Conservation (phyloP, 2,329 filamentous ascomycete species). For the Sporothrix humicola region DNA sequence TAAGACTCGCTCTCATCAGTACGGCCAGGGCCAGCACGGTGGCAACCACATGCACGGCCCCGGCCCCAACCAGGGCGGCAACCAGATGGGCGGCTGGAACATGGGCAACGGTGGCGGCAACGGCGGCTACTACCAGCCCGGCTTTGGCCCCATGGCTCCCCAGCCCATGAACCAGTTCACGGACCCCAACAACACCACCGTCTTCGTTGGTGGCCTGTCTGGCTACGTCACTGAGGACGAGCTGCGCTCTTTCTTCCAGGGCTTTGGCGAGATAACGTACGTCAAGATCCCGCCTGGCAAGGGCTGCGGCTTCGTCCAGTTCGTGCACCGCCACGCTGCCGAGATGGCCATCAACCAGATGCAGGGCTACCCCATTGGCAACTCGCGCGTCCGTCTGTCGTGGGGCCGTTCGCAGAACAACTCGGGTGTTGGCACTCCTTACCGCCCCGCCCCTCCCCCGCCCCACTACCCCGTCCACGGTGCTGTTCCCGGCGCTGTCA, state of each 20-base stretch:
- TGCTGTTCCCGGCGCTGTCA: constrained; percentile 46
- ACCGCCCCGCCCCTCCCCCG: constrained; percentile 82
- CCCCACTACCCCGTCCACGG: constrained; percentile 56
- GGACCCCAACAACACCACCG: constrained; percentile 98
- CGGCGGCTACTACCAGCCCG: constrained; percentile 48
- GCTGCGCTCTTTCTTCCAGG: constrained; percentile 99
- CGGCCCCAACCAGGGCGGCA: constrained; percentile 52
- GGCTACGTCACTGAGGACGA: constrained; percentile 99
- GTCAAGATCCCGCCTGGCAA: constrained; percentile 99
- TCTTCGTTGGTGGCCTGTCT: constrained; percentile 95
- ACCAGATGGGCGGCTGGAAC: constrained; percentile 49
- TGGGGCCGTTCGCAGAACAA: constrained; percentile 98
- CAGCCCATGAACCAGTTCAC: constrained; percentile 96
- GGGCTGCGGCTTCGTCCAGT: constrained; percentile 98
- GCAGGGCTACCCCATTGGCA: constrained; percentile 99
- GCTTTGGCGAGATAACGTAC: constrained; percentile 98
- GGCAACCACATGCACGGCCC: constrained; percentile 49
- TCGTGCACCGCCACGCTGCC: constrained; percentile 96
- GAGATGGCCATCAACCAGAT: constrained; percentile 99
- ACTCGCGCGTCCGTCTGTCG: constrained; percentile 94
- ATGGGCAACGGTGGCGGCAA: constrained; percentile 39
- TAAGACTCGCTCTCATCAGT: constrained; percentile 73
- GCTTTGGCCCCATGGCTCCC: constrained; percentile 43
- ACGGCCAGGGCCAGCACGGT: constrained; percentile 46
- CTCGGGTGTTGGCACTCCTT: constrained; percentile 95